These are phyloP conservation scores for Teratosphaeria viscida DNA, from an alignment of 2,329 filamentous ascomycete species.

Conservation along the genomic window DNA sequence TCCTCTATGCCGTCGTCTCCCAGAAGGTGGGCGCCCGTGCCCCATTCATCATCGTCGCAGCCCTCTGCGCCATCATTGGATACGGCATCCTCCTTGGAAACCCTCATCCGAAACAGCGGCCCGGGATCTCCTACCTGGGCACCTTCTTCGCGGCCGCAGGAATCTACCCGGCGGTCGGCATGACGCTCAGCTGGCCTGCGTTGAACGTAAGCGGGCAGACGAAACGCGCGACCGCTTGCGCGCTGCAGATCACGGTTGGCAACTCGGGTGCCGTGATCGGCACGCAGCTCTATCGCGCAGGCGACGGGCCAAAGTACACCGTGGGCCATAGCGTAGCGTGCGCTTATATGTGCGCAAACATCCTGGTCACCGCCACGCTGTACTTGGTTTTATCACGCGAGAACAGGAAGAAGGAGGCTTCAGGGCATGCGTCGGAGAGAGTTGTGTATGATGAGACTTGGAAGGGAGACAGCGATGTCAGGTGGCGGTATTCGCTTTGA, in stretches of 20 bases:
- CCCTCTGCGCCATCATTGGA: constrained; percentile 41
- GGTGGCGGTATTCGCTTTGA: constrained; percentile 47
- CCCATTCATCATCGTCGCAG: constrained; percentile 42
- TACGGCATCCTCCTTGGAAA: constrained; percentile 47
- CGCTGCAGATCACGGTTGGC: constrained; percentile 42
- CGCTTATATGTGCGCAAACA: constrained; percentile 51
- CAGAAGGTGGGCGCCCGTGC: constrained; percentile 54
- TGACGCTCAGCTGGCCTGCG: constrained; percentile 46
- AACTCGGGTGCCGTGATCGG: constrained; percentile 43
- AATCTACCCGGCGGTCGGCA: constrained; percentile 45
- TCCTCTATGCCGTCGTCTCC: constrained; percentile 49
- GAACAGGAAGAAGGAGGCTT: constrained; percentile 43
- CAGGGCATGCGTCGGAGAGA: constrained; percentile 30
- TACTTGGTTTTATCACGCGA: constrained; percentile 47
- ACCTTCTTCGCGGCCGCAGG: constrained; percentile 46
- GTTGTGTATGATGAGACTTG: constrained; percentile 27
- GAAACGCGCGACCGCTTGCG: constrained; percentile 45
- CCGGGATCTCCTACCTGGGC: constrained; percentile 50
- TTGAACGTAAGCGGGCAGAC: constrained; percentile 50
- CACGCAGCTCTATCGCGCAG: constrained; percentile 40
- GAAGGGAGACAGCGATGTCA: constrained; percentile 51
- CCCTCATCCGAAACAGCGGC: constrained; percentile 31
- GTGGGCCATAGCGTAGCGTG: constrained; percentile 46
- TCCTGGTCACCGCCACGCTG: constrained; percentile 42
- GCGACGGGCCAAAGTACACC: constrained; percentile 39